Evolutionary conservation across 495 filamentous ascomycete genomes (phyloP).

Genomic region (Penicillium diatomitis): DNA sequence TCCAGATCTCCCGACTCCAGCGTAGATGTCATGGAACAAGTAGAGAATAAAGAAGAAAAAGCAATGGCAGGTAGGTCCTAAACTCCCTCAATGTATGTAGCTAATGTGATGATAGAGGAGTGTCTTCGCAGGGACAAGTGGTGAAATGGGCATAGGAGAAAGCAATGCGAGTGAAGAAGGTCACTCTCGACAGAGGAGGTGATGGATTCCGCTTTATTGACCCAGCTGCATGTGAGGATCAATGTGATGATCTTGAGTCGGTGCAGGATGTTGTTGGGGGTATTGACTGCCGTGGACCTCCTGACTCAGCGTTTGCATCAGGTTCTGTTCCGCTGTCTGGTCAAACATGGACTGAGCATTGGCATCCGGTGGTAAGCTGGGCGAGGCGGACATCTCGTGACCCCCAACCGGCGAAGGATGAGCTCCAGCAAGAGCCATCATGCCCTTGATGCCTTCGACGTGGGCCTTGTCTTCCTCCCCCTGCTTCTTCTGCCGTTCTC

Average conservation of each 20-base stretch:
- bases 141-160: not conserved
- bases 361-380: conserved; percentile 31
- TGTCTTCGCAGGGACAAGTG: not conserved
- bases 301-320: conserved; percentile 41
- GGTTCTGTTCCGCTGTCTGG: conserved; percentile 39
- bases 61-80: not conserved
- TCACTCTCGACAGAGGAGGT: not conserved
- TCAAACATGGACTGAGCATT: conserved; percentile 28
- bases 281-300: conserved; percentile 39
- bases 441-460: conserved; percentile 61
- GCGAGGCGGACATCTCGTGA: conserved; percentile 40
- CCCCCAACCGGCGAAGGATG: conserved; percentile 29
- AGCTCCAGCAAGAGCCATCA: conserved; percentile 51
- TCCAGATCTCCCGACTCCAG: not conserved
- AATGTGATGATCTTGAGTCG: conserved; percentile 26
- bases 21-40: conserved; percentile 2
- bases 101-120: not conserved
- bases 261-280: conserved; percentile 24
- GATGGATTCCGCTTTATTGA: conserved; percentile 14
- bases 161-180: no score
- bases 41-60: not conserved
- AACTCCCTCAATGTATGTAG: not conserved
- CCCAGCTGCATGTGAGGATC: conserved; percentile 32
- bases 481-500: conserved; percentile 57
- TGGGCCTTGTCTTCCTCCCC: conserved; percentile 63